Percentiles rank a stretch among this genome's conserved stretches.
These are phyloP conservation scores for Penicillium sp. DNA, from an alignment of 2,329 filamentous ascomycete species.

Conservation along the genomic window DNA sequence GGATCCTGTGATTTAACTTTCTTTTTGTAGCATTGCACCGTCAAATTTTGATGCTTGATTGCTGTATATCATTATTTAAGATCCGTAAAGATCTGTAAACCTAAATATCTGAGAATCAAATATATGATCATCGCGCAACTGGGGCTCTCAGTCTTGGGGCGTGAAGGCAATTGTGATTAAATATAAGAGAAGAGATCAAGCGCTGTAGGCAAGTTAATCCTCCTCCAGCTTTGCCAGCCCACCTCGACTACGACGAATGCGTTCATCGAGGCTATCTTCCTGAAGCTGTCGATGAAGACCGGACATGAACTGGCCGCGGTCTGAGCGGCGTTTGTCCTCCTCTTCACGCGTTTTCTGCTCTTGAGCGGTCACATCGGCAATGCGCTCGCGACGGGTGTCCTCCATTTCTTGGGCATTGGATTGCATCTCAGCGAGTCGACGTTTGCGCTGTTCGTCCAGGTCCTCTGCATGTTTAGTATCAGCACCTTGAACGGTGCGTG, in stretches of 20 bases:
- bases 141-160: neutral
- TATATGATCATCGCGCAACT: neutral
- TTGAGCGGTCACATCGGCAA: conserved; percentile 68
- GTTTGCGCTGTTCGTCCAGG: conserved; percentile 37
- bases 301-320: conserved; percentile 41
- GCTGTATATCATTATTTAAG: neutral
- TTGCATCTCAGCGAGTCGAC: conserved; percentile 74
- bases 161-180: neutral
- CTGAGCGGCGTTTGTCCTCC: conserved; percentile 60
- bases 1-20: neutral
- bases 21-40: neutral
- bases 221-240: conserved; percentile 36
- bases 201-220: conserved; percentile 17
- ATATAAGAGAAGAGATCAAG: conserved; percentile 2
- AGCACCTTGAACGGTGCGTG: conserved; percentile 3
- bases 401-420: conserved; percentile 72
- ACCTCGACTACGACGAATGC: conserved; percentile 40
- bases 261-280: conserved; percentile 42
- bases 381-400: conserved; percentile 68
- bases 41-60: neutral
- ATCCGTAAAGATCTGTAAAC: neutral
- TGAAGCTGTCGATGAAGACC: conserved; percentile 39
- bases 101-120: neutral
- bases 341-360: conserved; percentile 69
- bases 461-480: conserved; percentile 28